Conservation (phyloP, 2,329 filamentous ascomycete species). For the Pseudogymnoascus sp. region DNA sequence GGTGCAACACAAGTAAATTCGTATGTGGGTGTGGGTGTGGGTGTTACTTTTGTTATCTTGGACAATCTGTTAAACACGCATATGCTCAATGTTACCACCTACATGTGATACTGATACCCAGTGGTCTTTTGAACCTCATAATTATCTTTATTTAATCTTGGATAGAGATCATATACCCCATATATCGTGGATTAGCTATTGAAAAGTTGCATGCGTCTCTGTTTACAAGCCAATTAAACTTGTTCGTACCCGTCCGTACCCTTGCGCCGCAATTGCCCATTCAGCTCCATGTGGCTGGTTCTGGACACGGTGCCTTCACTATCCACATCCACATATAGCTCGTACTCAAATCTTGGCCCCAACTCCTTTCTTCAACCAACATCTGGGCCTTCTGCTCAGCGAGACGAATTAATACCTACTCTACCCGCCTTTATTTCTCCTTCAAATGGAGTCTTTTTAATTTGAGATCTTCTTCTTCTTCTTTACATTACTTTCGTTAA, state of each 20-base stretch:
- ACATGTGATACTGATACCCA: not conserved
- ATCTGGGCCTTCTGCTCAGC: constrained; percentile 1
- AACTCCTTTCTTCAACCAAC: constrained; percentile 9
- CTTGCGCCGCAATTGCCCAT: not conserved
- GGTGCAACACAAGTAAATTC: not conserved
- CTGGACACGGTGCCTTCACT: constrained; percentile 5
- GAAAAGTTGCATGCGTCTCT: not conserved
- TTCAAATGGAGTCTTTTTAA: constrained; percentile 9
- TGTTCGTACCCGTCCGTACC: not conserved
- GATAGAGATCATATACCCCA: not conserved
- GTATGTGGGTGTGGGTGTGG: too few species aligned
- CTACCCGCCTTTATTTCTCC: not conserved
- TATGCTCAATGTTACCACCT: not conserved
- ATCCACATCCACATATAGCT: not conserved
- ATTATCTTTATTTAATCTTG: not conserved
- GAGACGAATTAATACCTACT: not conserved
- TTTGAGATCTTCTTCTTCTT: not conserved
- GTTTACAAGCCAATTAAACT: constrained; percentile 8
- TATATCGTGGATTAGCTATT: not conserved
- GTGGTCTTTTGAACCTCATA: not conserved
- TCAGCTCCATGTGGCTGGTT: constrained; percentile 4
- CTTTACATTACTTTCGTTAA: constrained; percentile 10
- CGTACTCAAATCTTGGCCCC: constrained; percentile 5
- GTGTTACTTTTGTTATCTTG: not conserved
- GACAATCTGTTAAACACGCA: not conserved